These are phyloP conservation scores for Paralagenidium karlingii DNA, from an alignment of 352 stramenopile species.

Conservation along the genomic window DNA sequence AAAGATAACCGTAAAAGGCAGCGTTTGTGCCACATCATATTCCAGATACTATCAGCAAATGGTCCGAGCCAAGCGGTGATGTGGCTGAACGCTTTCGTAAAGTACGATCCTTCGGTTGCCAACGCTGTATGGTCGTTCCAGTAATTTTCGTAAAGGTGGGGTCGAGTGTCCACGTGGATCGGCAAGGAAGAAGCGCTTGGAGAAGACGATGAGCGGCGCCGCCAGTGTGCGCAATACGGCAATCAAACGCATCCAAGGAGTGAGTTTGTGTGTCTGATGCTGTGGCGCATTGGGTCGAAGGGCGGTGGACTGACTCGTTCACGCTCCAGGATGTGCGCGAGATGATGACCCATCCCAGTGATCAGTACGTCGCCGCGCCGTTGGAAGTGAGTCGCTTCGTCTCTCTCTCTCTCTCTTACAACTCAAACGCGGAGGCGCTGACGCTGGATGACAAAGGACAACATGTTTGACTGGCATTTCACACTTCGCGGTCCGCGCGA, in stretches of 20 bases:
- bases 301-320: not conserved
- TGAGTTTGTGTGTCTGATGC: slow-evolving; percentile 11
- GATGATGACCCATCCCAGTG: slow-evolving; percentile 80
- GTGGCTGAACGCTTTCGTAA: too few relatives aligned
- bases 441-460: slow-evolving; percentile 20
- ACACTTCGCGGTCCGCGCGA: slow-evolving; percentile 93
- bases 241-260: slow-evolving; percentile 78
- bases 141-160: too few relatives aligned
- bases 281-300: too few relatives aligned
- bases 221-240: slow-evolving; percentile 60
- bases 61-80: too few relatives aligned
- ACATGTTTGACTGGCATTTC: slow-evolving; percentile 95
- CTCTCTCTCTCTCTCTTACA: not conserved
- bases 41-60: too few relatives aligned
- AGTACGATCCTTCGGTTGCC: too few relatives aligned
- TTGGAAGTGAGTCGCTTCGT: slow-evolving; percentile 30
- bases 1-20: too few relatives aligned
- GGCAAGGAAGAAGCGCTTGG: not conserved
- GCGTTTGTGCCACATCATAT: too few relatives aligned
- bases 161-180: too few relatives aligned
- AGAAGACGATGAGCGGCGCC: not conserved
- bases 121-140: too few relatives aligned
- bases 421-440: not conserved
- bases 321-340: slow-evolving; percentile 66
- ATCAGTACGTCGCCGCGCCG: slow-evolving; percentile 66